Percentiles rank a stretch among this genome's conserved stretches.
Conservation (phyloP, 2,329 filamentous ascomycete species). For the Coniochaeta ligniaria region DNA sequence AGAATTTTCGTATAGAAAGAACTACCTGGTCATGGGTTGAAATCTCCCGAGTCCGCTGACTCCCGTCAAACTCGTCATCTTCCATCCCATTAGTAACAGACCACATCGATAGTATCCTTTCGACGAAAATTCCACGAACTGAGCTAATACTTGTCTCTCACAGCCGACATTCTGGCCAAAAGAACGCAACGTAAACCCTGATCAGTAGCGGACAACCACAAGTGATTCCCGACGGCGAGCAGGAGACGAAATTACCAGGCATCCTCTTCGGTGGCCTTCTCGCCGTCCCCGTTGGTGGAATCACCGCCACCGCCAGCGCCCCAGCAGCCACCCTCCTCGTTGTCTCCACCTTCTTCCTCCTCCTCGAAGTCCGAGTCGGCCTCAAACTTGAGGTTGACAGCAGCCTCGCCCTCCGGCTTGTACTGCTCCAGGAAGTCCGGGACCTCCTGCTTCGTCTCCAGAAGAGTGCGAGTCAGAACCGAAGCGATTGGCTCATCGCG, state of each 20-base stretch:
- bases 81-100: background rate
- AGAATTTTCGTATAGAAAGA: background rate
- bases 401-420: conserved; percentile 47
- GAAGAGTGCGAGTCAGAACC: conserved; percentile 70
- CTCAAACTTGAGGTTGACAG: conserved; percentile 44
- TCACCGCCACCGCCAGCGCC: conserved; percentile 2
- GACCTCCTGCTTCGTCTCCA: conserved; percentile 71
- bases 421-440: conserved; percentile 73
- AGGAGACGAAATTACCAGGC: background rate
- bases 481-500: conserved; percentile 65
- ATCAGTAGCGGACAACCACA: background rate
- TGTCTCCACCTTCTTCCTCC: conserved; percentile 11
- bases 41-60: background rate
- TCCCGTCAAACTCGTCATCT: background rate
- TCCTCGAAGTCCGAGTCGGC: conserved; percentile 46
- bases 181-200: background rate
- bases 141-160: background rate
- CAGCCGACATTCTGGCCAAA: background rate
- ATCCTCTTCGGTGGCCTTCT: background rate
- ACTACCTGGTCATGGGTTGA: background rate
- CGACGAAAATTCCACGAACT: background rate
- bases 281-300: background rate
- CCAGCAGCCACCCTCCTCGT: conserved; percentile 18
- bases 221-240: no score
- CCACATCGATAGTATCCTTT: background rate